Percentiles rank a stretch among this genome's conserved stretches.
phyloP scores from a whole-genome alignment of 2,329 filamentous ascomycete genomes.

The Fusarium zealandicum region DNA sequence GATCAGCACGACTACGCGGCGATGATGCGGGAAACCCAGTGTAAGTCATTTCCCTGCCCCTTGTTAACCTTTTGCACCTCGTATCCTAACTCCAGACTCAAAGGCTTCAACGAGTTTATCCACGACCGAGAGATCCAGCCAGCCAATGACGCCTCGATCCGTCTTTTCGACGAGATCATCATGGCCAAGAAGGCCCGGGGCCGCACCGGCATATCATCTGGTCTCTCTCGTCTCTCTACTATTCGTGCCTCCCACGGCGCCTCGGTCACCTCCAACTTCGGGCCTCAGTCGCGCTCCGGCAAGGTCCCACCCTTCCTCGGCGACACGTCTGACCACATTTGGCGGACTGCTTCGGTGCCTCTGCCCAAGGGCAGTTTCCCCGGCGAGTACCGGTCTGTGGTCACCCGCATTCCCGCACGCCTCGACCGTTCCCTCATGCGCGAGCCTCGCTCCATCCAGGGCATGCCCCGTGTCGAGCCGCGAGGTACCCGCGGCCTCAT shows the following conservation, averaged over 20 bases:
- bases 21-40: slow-evolving; percentile 72
- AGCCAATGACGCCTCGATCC: slow-evolving; percentile 69
- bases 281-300: slow-evolving; percentile 46
- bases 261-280: slow-evolving; percentile 50
- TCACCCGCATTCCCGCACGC: slow-evolving; percentile 77
- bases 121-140: slow-evolving; percentile 77
- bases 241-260: slow-evolving; percentile 64
- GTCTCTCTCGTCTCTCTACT: slow-evolving; percentile 67
- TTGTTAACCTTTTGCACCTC: background rate
- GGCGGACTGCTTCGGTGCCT: slow-evolving; percentile 72
- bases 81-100: slow-evolving; percentile 16
- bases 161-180: slow-evolving; percentile 85
- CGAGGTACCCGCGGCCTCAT: slow-evolving; percentile 58
- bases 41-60: slow-evolving; percentile 50
- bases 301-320: slow-evolving; percentile 68
- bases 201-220: slow-evolving; percentile 69
- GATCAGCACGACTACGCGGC: slow-evolving; percentile 70
- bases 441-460: slow-evolving; percentile 88
- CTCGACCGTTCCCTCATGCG: slow-evolving; percentile 89
- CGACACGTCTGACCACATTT: slow-evolving; percentile 80
- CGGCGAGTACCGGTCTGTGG: slow-evolving; percentile 66
- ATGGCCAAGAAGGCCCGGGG: slow-evolving; percentile 77
- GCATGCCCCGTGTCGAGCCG: slow-evolving; percentile 72
- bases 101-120: slow-evolving; percentile 80
- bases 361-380: slow-evolving; percentile 67